Percentiles rank a stretch among this genome's conserved stretches.
Conservation (phyloP, 768 basidiomycete genomes). For the Suillus subalutaceus region DNA sequence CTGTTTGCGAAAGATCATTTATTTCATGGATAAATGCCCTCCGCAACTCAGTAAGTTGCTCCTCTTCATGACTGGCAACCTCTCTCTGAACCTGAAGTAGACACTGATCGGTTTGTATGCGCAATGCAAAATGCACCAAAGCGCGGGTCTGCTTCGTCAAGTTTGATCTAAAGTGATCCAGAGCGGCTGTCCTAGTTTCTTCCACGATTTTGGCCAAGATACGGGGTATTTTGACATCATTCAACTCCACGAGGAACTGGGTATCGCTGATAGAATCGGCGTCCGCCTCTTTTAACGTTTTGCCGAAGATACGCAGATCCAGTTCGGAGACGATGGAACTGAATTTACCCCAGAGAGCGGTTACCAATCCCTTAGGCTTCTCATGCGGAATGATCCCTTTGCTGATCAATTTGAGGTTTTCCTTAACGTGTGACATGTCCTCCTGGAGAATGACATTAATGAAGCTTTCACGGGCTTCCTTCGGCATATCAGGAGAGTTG, state of each 20-base stretch:
- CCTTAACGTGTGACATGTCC: constrained; percentile 2
- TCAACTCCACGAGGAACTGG: constrained; percentile 19
- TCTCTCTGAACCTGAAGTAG: constrained; percentile 4
- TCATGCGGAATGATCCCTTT: not conserved
- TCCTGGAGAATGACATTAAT: constrained; percentile 12
- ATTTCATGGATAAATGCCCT: constrained; percentile 20
- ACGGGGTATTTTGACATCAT: constrained; percentile 8
- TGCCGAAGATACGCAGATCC: not conserved
- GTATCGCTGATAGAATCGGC: constrained; percentile 13
- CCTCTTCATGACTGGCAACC: constrained; percentile 1
- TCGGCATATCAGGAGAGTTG: not conserved
- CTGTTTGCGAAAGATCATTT: constrained; percentile 19
- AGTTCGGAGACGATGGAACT: not conserved
- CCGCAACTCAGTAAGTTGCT: constrained; percentile 21
- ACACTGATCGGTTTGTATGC: constrained; percentile 14
- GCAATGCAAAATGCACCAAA: constrained; percentile 15
- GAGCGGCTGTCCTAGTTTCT: not conserved
- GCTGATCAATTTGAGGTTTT: not conserved
- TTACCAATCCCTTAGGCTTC: not conserved
- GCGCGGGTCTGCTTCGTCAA: not conserved
- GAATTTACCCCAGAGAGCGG: not conserved
- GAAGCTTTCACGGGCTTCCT: not conserved
- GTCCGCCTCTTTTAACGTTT: constrained; percentile 9
- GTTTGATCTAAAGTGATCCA: not conserved
- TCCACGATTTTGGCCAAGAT: constrained; percentile 1